Evolutionary conservation across 108 stramenopile genomes (phyloP).

Genomic region (Cyclotella cryptica): DNA sequence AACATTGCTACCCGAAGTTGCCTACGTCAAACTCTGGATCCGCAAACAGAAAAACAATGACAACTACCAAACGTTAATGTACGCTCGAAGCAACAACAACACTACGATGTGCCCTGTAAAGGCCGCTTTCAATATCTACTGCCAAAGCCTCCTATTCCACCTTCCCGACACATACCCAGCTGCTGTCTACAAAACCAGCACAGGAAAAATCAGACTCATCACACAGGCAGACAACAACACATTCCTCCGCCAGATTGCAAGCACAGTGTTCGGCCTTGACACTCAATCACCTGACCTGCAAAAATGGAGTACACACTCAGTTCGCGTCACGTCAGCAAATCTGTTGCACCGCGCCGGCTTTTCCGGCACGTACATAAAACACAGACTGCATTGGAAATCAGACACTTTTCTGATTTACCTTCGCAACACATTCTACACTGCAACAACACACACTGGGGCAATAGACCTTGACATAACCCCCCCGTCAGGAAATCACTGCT

Average conservation of each 20-base stretch:
- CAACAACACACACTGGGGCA: too few relatives aligned
- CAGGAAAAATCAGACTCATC: too few relatives aligned
- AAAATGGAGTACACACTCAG: constrained; percentile 1
- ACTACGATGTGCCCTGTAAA: constrained; percentile 2
- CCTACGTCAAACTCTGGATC: background rate
- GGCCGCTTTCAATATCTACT: constrained; percentile 9
- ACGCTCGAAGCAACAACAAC: background rate
- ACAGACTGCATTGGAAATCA: too few relatives aligned
- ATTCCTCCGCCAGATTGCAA: too few relatives aligned
- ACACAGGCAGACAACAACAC: background rate
- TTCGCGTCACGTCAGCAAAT: background rate
- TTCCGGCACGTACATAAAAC: too few relatives aligned
- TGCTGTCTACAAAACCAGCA: too few relatives aligned
- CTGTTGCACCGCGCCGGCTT: background rate
- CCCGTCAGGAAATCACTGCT: too few relatives aligned
- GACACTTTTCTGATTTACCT: background rate
- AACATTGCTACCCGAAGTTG: background rate
- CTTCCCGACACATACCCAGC: background rate
- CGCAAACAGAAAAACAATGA: constrained; percentile 16
- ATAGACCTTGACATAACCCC: too few relatives aligned
- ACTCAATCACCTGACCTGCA: background rate
- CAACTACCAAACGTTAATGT: background rate
- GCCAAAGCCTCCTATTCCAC: background rate
- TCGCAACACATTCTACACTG: too few relatives aligned
- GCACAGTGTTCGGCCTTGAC: background rate